Evolutionary conservation across 2,329 filamentous ascomycete species (phyloP), one percentile per base, ranked within the genome.

Genomic region (Trichoderma endophyticum): DNA sequence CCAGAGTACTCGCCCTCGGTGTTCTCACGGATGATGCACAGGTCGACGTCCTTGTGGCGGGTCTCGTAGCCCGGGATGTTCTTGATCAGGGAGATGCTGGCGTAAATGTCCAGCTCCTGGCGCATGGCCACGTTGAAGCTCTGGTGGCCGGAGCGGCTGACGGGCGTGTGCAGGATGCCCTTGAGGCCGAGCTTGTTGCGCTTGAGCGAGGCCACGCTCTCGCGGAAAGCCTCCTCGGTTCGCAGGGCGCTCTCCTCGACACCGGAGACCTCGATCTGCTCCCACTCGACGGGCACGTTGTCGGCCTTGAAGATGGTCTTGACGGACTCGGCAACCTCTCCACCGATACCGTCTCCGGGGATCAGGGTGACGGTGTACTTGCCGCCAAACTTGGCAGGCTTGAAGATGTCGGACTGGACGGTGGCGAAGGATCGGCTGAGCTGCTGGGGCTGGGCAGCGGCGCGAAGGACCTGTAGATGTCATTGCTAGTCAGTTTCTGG

Each of bases 291-390:
- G 80, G 96, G 96, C 69, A 98, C 95, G 82, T 97, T 98, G 88
- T 98, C 95, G 82, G 95, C 95, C 90, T 98, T 98, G 92, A 98
- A 98, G 84, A 99, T 92, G 77, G 95, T 97, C 91, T 98, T 97
- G 83, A 99, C 95, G 75, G 94, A 96, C 86, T 98, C 95, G 79
- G 95, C 94, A 74, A 98, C 95, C 86, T 99, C 96, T 83, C 94
- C 93, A 84, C 96, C 96, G 82, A 99, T 97, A 87, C 96, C 96
- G 80, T 99, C 96, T 90, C 95, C 96, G 83, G 96, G 96, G 83
- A 99, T 98, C 81, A 99, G 89, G 76, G 95, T 98, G 79, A 98
- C 95, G 48, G 96, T 99, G 89, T 98, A 99, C 88, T 98, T 99
- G 86, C 95, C 94, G 83, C 96, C 96, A 84, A 95, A 98, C 89